Evolutionary conservation across 1,139 yeast genomes (phyloP), one percentile per base, ranked within the genome.

Genomic region (Geotrichum europaeum): DNA sequence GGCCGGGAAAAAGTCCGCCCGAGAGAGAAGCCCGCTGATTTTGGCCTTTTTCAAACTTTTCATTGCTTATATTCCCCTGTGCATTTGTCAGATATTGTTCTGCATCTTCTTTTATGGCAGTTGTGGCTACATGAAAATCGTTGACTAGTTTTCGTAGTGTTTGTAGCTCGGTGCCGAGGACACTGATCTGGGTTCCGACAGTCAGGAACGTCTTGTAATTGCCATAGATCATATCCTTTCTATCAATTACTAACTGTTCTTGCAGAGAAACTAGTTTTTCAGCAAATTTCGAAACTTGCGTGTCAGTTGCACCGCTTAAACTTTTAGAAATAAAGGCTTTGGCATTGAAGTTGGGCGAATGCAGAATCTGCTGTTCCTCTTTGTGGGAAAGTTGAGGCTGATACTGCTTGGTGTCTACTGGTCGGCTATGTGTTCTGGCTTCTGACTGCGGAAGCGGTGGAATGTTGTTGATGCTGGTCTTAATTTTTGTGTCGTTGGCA

Each of bases 161-260:
- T 60, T 85, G 79, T 65, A 91, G 75, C 67, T 87, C 92, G 4
- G 81, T 78, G 62, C 86, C 85, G 0, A 95, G 85, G 22, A 79
- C 79, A 55, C 79, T 78, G 49, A 91, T 76, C 64, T 87, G 89
- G 50, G 79, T 78, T 55, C 91, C 86, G 9, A 90, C 85, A 55
- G 81, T 81, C 59, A 89, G 73, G 57, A 91, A 85, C 63, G 89
- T 85, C 67, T 83, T 83, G 70, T 88, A 91, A 63, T 90, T 89
- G 67, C 83, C 84, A 67, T 86, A 82, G 62, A 90, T 82, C 62
- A 84, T 83, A 34, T 76, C 76, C 69, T 86, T 86, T 62, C 89
- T 84, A 64, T 87, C 90, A 52, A 78, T 76, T n/a, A 81, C 81
- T 45, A 87, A 81, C 59, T 81, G 74, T 13, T 78, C 76, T 56